Conservation (phyloP, 768 basidiomycete species). For the Ephemerocybe angulata region DNA sequence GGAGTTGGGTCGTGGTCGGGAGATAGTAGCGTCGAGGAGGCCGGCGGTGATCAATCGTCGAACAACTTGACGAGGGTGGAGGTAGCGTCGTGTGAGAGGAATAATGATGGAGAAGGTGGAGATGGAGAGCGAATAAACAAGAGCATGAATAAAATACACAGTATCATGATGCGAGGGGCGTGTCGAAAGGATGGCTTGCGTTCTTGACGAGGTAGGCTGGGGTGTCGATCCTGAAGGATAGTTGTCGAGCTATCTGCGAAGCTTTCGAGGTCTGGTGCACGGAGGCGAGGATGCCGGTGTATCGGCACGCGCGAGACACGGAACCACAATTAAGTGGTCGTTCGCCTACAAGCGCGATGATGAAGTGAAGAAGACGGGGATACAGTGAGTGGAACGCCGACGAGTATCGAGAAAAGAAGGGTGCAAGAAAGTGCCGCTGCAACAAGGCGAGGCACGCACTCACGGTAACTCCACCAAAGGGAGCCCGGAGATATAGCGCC, state of each 20-base stretch:
- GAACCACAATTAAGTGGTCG: slow-evolving; percentile 82
- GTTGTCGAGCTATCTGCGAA: slow-evolving; percentile 18
- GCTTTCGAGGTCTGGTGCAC: slow-evolving; percentile 25
- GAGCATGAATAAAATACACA: slow-evolving; percentile 40
- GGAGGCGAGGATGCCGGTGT: slow-evolving; percentile 58
- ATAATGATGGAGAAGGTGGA: slow-evolving; percentile 20
- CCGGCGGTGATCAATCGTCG: slow-evolving; percentile 7
- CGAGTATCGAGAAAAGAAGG: slow-evolving; percentile 35
- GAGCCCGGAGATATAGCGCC: slow-evolving; percentile 47
- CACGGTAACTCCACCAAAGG: slow-evolving; percentile 38
- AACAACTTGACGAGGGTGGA: neutral
- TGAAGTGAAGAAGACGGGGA: slow-evolving; percentile 54
- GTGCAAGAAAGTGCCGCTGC: slow-evolving; percentile 54
- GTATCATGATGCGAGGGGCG: slow-evolving; percentile 31
- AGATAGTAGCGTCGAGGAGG: neutral
- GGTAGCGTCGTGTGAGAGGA: slow-evolving; percentile 13
- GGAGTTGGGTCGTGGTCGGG: neutral
- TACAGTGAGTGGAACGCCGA: slow-evolving; percentile 37
- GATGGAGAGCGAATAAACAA: slow-evolving; percentile 11
- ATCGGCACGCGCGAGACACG: slow-evolving; percentile 74
- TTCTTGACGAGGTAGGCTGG: slow-evolving; percentile 13
- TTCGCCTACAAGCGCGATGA: slow-evolving; percentile 57
- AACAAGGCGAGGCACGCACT: slow-evolving; percentile 52
- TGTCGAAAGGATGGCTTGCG: slow-evolving; percentile 12
- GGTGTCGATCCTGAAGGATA: slow-evolving; percentile 13